These are phyloP conservation scores for Breviolum minutum DNA, from an alignment of 73 alveolate genomes.

Conservation along the genomic window DNA sequence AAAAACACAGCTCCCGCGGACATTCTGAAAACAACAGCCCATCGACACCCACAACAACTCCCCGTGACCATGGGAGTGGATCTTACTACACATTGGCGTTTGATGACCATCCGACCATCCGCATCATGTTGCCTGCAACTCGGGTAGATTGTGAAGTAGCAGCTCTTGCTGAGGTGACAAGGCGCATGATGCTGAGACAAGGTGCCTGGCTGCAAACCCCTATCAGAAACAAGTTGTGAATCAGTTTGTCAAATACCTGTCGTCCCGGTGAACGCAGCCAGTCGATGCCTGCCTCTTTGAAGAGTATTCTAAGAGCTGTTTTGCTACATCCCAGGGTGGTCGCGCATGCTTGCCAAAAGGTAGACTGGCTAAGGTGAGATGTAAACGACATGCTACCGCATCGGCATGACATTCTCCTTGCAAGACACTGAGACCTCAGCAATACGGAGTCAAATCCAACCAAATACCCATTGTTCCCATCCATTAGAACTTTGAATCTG, in stretches of 20 bases:
- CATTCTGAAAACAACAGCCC: too few relatives aligned
- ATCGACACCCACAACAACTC: too few relatives aligned
- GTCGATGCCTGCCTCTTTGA: slow-evolving; percentile 24
- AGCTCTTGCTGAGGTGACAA: slow-evolving; percentile 37
- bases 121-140: not conserved
- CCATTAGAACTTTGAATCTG: not conserved
- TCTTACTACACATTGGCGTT: not conserved
- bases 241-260: not conserved
- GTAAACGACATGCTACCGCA: slow-evolving; percentile 67
- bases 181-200: slow-evolving; percentile 64
- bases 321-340: slow-evolving; percentile 84
- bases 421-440: slow-evolving; percentile 55
- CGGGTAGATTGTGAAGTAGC: slow-evolving; percentile 60
- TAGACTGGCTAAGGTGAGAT: slow-evolving; percentile 60
- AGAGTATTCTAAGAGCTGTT: slow-evolving; percentile 61
- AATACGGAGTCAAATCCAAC: too few relatives aligned
- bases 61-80: too few relatives aligned
- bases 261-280: not conserved
- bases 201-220: slow-evolving; percentile 24
- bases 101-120: not conserved
- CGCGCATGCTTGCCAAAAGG: slow-evolving; percentile 75
- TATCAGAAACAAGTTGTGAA: not conserved
- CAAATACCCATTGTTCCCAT: too few relatives aligned
- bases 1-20: too few relatives aligned
- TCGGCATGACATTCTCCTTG: slow-evolving; percentile 87